Base-by-base conservation (phyloP, 148 eudicot species). In the Silene uniflora region DNA sequence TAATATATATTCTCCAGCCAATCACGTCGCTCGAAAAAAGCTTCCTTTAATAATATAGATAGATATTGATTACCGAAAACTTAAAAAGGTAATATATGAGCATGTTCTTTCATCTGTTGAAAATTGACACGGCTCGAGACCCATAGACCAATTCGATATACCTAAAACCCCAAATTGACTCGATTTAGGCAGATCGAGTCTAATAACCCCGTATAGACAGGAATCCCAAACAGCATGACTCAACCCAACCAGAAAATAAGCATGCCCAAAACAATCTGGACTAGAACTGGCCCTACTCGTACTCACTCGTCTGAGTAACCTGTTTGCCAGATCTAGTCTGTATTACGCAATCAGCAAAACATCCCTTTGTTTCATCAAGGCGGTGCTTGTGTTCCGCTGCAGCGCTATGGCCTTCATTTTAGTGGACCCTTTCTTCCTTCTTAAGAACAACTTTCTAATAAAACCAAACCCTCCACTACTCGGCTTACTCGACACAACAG, bases 361-460 rank as follows among this genome's bases (percentile, higher is more conserved):
- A 54, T 83, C 85, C 35, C 76, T 69, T 52, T 77, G 79, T 23
- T 68, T 75, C 75, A 60, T 74, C 69, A 71, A 24, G 4, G 67
- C 67, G 17, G 59, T 61, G 54, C 83, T 85, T 54, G 81, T 56
- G 59, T 75, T 82, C 17, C 83, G 71, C 73, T 77, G 85, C 66
- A 87, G 78, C 49, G 78, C 39, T 44, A 84, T 72, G 63, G 88
- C 49, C 46, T 73, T 69, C 82, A 74, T 87, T 80, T 73, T 86
- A 75, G 72, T 78, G 64, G 81, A 81, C 42, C 84, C 81, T 80
- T 76, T 87, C 77, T 85, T 94, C 87, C 86, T 88, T 67, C 93
- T 90, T 68, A 83, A 35, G 72, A 91, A 81, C 27, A 94, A 71
- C 77, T 89, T 91, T 68, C 76, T 90, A 77, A 90, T 84, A 46